Percentiles rank a stretch among this genome's conserved stretches.
These are phyloP conservation scores for Phalaenopsis equestris DNA, from an alignment of 106 monocot species.

Conservation along the genomic window DNA sequence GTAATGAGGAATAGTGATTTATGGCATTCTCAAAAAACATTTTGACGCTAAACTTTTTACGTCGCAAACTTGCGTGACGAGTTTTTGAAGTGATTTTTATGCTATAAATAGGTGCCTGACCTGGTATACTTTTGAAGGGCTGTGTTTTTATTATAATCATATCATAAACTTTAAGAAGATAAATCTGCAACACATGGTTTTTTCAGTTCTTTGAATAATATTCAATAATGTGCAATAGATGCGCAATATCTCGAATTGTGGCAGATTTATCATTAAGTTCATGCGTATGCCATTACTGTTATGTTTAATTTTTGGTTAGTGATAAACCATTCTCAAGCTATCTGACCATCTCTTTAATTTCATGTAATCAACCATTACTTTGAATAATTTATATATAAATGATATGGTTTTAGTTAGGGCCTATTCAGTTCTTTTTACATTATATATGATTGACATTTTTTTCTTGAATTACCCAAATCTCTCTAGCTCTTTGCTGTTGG, in stretches of 20 bases:
- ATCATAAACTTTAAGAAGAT: not conserved
- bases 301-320: too few relatives aligned
- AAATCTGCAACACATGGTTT: not conserved
- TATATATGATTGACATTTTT: not conserved
- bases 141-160: not conserved
- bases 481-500: not conserved
- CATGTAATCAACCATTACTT: too few relatives aligned
- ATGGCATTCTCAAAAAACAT: too few relatives aligned
- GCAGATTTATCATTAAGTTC: too few relatives aligned
- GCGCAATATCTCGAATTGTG: not conserved
- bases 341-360: too few relatives aligned
- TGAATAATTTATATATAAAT: too few relatives aligned
- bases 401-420: not conserved
- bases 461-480: not conserved
- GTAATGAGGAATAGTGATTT: too few relatives aligned
- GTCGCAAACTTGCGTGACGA: not conserved
- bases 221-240: not conserved
- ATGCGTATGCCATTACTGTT: too few relatives aligned
- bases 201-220: not conserved
- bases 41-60: too few relatives aligned
- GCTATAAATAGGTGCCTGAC: not conserved
- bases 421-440: not conserved
- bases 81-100: not conserved
- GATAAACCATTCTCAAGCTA: too few relatives aligned
- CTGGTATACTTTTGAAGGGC: not conserved